Base-by-base conservation (phyloP, 2,329 filamentous ascomycete genomes). In the Lachnellula hyalina region DNA sequence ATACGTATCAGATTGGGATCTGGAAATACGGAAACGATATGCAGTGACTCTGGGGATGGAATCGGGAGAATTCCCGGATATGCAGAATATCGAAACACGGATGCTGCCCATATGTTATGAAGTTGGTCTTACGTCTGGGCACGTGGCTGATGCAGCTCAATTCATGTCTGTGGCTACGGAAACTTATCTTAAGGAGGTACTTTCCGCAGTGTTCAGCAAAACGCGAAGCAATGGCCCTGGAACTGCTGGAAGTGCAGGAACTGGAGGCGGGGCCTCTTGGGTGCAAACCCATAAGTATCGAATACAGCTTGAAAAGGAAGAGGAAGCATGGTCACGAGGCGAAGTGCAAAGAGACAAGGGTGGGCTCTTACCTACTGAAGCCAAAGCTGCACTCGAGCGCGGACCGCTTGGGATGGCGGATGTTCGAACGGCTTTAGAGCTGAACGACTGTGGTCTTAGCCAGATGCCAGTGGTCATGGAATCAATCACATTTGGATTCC, bases 241-340 rank as follows among this genome's bases (percentile, higher is more conserved):
- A 32, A 80, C 84, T 57, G 80, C 78, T 17, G 82, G 79, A 8
- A 82, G 75, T 56, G 80, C 82, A 50, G 82, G 82, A 2, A 84
- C 84, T 53, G 86, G 86, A 3, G 77, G 83, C 35, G 85, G 84
- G 42, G 82, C 82, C 42, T 79, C 78, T 36, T 89, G 87, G 77
- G 82, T 96, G 55, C 86, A 91, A 69, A 96, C 90, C 2, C 81
- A 86, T 62, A 85, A 83, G 55, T 96, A 93, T 71, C 84, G 83
- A 60, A 79, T 81, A 55, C 88, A 90, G 68, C 77, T 96, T 11
- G 82, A 84, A 52, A 77, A 78, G 47, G 92, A 96, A 70, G 91
- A 96, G 68, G 80, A 86, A 44, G 81, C 83, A 0, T 84, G 82
- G 25, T 79, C 84, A 41, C 78, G 83, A n/a, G 90, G 91, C 4